A percentile compares a stretch with the other conserved stretches of the same genome.
phyloP scores from a whole-genome alignment of 495 filamentous ascomycete species.

The Cercophora scortea region DNA sequence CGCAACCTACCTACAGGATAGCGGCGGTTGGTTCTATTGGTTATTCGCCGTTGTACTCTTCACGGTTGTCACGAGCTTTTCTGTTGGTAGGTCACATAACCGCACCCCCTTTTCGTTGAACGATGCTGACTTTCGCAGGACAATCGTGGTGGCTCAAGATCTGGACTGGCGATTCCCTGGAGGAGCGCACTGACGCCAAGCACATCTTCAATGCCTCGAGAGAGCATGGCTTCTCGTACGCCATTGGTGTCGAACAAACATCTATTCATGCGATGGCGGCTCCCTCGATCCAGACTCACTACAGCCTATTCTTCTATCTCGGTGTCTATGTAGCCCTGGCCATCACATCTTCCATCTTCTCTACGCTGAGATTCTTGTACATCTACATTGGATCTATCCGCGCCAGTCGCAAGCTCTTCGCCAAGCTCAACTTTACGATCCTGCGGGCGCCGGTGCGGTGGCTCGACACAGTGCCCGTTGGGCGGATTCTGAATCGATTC shows the following conservation, averaged over 20 bases:
- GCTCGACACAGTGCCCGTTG: constrained; percentile 75
- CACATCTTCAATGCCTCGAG: constrained; percentile 5
- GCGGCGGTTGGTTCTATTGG: constrained; percentile 62
- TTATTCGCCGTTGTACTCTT: constrained; percentile 44
- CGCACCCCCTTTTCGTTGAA: neutral
- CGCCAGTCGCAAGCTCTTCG: constrained; percentile 59
- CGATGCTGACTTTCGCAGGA: constrained; percentile 10
- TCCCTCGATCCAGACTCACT: constrained; percentile 11
- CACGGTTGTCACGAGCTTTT: constrained; percentile 38
- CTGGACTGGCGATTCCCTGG: constrained; percentile 49
- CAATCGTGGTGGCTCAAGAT: constrained; percentile 63
- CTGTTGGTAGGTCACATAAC: constrained; percentile 31
- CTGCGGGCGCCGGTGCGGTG: constrained; percentile 65
- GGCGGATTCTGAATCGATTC: constrained; percentile 73
- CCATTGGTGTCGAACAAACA: constrained; percentile 30
- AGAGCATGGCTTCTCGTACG: constrained; percentile 25
- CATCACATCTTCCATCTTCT: constrained; percentile 44
- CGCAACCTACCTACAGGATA: constrained; percentile 52
- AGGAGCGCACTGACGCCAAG: constrained; percentile 2
- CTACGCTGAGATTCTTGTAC: constrained; percentile 50
- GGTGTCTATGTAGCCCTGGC: constrained; percentile 59
- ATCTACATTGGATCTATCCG: constrained; percentile 51
- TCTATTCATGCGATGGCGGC: constrained; percentile 20
- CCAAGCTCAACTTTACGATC: constrained; percentile 53
- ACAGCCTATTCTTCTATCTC: constrained; percentile 52